Conservation (phyloP, 106 monocot species). For the Allium sativum region DNA sequence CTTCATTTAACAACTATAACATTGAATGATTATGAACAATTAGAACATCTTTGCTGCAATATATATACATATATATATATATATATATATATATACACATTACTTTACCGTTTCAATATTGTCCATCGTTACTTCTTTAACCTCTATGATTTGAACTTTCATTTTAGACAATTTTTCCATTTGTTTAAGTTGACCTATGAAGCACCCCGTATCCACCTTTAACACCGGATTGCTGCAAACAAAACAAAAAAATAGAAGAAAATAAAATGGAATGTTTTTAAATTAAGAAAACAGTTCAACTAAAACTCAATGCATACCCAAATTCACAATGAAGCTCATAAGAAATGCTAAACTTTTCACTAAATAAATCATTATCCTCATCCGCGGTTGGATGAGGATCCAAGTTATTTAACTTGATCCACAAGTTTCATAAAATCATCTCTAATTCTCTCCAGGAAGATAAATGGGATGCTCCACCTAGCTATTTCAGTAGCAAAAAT, state of each 20-base stretch:
- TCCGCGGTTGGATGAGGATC: constrained; percentile 60
- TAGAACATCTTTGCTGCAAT: too few relatives aligned
- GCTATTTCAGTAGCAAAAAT: constrained; percentile 76
- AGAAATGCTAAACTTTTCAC: constrained; percentile 79
- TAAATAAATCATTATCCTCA: constrained; percentile 82
- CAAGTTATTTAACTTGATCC: constrained; percentile 38
- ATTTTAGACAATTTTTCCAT: constrained; percentile 82
- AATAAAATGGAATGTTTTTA: not conserved
- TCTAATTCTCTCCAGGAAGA: constrained; percentile 72
- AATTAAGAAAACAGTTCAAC: not conserved
- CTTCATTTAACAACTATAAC: too few relatives aligned
- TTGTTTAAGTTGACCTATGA: constrained; percentile 80
- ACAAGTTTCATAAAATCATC: constrained; percentile 87
- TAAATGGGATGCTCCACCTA: constrained; percentile 78
- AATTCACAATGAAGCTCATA: constrained; percentile 90
- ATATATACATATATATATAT: too few relatives aligned
- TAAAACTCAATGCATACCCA: constrained; percentile 37
- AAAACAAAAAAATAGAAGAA: not conserved
- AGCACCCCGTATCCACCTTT: constrained; percentile 88
- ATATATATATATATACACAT: too few relatives aligned
- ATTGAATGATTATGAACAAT: too few relatives aligned
- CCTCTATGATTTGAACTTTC: constrained; percentile 84
- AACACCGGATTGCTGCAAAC: constrained; percentile 49
- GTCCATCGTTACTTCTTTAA: constrained; percentile 98
- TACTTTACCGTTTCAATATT: constrained; percentile 98